These are phyloP conservation scores for Cercophora sp. DNA, from an alignment of 495 filamentous ascomycete species.

Conservation along the genomic window DNA sequence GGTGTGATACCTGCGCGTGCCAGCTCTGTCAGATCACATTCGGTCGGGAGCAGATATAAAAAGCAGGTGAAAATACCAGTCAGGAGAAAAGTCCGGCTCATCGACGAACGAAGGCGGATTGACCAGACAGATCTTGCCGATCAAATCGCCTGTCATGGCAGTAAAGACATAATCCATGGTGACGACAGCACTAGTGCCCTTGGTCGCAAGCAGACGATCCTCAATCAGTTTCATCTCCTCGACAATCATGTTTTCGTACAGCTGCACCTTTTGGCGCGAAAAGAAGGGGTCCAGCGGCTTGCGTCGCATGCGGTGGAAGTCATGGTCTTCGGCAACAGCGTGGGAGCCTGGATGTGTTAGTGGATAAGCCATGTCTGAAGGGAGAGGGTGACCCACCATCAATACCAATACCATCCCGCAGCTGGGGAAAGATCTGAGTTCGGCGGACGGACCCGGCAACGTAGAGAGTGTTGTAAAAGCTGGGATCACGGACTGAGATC, in stretches of 20 bases:
- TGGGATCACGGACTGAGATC: no score
- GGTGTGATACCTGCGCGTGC: slow-evolving; percentile 5
- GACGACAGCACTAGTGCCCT: background rate
- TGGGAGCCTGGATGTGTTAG: background rate
- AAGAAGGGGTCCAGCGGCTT: slow-evolving; percentile 8
- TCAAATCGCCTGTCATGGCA: slow-evolving; percentile 4
- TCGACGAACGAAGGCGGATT: background rate
- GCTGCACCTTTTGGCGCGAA: background rate
- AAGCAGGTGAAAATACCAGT: background rate
- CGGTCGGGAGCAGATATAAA: background rate
- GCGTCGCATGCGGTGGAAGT: slow-evolving; percentile 4
- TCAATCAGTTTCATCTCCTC: slow-evolving; percentile 2
- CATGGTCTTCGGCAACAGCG: slow-evolving; percentile 1
- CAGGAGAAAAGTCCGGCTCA: background rate
- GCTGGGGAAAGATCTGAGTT: background rate
- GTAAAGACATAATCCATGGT: slow-evolving; percentile 5
- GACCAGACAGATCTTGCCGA: background rate
- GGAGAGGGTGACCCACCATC: background rate
- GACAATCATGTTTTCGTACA: slow-evolving; percentile 3
- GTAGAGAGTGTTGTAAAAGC: slow-evolving; percentile 1
- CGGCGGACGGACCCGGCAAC: slow-evolving; percentile 1
- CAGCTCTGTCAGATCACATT: background rate
- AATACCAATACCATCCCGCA: slow-evolving; percentile 4
- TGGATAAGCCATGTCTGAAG: background rate
- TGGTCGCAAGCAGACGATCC: background rate